These are phyloP conservation scores for Ascochyta koolunga DNA, from an alignment of 2,329 filamentous ascomycete genomes.

Conservation along the genomic window DNA sequence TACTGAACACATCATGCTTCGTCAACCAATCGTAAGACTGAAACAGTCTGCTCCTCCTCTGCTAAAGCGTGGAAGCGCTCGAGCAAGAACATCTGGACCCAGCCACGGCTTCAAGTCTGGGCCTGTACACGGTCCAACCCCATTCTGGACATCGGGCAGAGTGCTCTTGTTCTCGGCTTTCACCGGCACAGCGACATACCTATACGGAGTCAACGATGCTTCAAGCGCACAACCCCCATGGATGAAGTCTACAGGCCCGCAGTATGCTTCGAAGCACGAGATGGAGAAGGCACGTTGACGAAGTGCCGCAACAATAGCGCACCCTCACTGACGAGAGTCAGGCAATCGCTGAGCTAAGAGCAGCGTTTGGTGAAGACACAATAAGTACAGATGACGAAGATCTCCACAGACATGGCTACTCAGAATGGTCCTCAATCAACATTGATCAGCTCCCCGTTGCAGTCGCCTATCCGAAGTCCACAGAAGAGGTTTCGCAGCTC, in stretches of 20 bases:
- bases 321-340: slow-evolving; percentile 31
- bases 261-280: slow-evolving; percentile 57
- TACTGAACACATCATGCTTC: slow-evolving; percentile 39
- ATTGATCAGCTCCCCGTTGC: slow-evolving; percentile 67
- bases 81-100: slow-evolving; percentile 34
- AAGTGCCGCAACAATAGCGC: background rate
- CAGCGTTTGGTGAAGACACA: slow-evolving; percentile 60
- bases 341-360: slow-evolving; percentile 63
- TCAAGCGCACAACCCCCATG: slow-evolving; percentile 37
- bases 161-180: slow-evolving; percentile 57
- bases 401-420: slow-evolving; percentile 68
- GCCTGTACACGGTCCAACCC: slow-evolving; percentile 27
- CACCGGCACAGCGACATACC: slow-evolving; percentile 59
- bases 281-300: slow-evolving; percentile 55
- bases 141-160: slow-evolving; percentile 56
- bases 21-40: slow-evolving; percentile 34
- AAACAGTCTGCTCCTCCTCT: slow-evolving; percentile 37
- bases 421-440: slow-evolving; percentile 74
- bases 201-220: slow-evolving; percentile 53
- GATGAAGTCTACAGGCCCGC: slow-evolving; percentile 36
- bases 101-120: slow-evolving; percentile 30
- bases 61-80: slow-evolving; percentile 35
- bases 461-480: slow-evolving; percentile 68
- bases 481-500: slow-evolving; percentile 68
- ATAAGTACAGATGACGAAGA: slow-evolving; percentile 70